phyloP scores from a whole-genome alignment of 352 stramenopile species.

The Pythium aristosporum region DNA sequence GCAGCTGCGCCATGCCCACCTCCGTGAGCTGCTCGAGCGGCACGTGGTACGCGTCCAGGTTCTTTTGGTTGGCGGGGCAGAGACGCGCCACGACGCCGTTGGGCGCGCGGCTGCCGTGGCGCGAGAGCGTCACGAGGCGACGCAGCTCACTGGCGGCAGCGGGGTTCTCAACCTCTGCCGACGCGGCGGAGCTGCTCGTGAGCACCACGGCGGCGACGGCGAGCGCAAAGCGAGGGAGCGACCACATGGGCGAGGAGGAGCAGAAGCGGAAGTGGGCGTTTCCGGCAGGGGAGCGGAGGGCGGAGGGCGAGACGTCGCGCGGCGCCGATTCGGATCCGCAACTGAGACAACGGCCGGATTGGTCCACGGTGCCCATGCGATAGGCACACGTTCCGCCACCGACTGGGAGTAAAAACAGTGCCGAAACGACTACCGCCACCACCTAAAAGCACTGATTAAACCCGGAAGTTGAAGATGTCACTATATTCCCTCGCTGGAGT shows the following conservation, averaged over 20 bases:
- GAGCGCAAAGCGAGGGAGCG: slow-evolving; percentile 7
- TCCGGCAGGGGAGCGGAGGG: neutral
- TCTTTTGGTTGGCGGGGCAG: slow-evolving; percentile 67
- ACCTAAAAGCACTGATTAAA: slow-evolving; percentile 3
- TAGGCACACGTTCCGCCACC: slow-evolving; percentile 1
- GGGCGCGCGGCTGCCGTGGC: slow-evolving; percentile 71
- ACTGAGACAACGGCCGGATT: slow-evolving; percentile 8
- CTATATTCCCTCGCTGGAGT: slow-evolving; percentile 12
- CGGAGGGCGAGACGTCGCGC: neutral
- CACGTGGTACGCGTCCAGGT: slow-evolving; percentile 76
- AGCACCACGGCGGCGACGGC: slow-evolving; percentile 1
- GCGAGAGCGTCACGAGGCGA: slow-evolving; percentile 72
- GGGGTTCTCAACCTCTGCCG: neutral
- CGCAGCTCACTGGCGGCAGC: slow-evolving; percentile 51
- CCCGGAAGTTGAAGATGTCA: slow-evolving; percentile 20
- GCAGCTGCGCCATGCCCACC: slow-evolving; percentile 77
- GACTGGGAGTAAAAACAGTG: neutral
- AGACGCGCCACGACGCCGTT: slow-evolving; percentile 59
- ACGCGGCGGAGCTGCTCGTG: neutral
- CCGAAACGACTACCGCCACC: slow-evolving; percentile 4
- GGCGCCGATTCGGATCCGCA: slow-evolving; percentile 3
- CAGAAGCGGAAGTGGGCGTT: neutral
- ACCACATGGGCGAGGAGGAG: slow-evolving; percentile 12
- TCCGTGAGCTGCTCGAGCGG: slow-evolving; percentile 81
- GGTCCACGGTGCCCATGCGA: neutral